phyloP scores from a whole-genome alignment of 1,284 basidiomycete species.

The Rhodotorula sp. region DNA sequence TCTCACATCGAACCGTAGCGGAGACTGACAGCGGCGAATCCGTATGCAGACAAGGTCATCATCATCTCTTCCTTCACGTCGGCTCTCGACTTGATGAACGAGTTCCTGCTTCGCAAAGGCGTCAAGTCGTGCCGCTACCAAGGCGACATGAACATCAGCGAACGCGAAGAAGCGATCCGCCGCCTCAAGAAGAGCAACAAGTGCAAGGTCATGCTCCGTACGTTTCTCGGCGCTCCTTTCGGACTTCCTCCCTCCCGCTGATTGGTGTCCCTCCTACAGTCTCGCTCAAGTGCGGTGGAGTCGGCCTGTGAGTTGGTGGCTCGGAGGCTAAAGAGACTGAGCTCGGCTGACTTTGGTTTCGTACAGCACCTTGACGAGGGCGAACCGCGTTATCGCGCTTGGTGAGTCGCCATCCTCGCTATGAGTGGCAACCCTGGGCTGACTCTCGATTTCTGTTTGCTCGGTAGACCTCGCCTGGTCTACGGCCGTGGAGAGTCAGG shows the following conservation, averaged over 20 bases:
- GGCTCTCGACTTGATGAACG: conserved; percentile 54
- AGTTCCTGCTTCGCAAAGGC: conserved; percentile 57
- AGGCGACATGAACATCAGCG: conserved; percentile 41
- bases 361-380: conserved; percentile 31
- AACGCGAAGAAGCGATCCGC: conserved; percentile 41
- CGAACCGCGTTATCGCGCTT: conserved; percentile 58
- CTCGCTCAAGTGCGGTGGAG: conserved; percentile 47
- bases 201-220: conserved; percentile 31
- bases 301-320: conserved; percentile 34
- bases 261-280: neutral
- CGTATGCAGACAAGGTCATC: conserved; percentile 57
- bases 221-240: neutral
- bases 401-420: conserved; percentile 49
- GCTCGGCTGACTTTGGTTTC: no score
- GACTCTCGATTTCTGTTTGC: neutral
- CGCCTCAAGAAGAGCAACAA: conserved; percentile 60
- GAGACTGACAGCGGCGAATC: no score
- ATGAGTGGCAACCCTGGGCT: conserved; percentile 53
- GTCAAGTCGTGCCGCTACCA: conserved; percentile 58
- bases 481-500: conserved; percentile 63
- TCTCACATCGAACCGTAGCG: no score
- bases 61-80: conserved; percentile 64
- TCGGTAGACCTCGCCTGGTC: conserved; percentile 52
- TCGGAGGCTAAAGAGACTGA: no score
- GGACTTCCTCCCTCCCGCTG: neutral